Percentiles rank a stretch among this genome's conserved stretches.
These are phyloP conservation scores for Blastobotrys malaysiensis DNA, from an alignment of 1,139 yeast species.

Conservation along the genomic window DNA sequence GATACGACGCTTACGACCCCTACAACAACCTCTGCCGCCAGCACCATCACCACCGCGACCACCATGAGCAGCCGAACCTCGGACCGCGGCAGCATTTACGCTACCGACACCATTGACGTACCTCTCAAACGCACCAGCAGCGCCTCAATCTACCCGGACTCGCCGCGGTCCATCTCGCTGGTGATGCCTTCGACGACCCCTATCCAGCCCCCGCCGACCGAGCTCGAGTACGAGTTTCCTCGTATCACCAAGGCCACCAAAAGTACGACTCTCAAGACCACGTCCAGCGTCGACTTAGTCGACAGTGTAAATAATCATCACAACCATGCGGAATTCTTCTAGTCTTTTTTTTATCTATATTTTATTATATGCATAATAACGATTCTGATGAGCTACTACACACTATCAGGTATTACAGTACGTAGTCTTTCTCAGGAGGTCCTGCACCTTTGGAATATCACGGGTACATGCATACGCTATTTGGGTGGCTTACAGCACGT, in stretches of 20 bases:
- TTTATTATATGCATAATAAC: too few species aligned
- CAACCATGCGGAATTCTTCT: not conserved
- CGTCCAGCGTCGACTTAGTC: not conserved
- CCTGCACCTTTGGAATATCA: not conserved
- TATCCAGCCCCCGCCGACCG: constrained; percentile 10
- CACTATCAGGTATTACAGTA: too few species aligned
- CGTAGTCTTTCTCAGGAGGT: not conserved
- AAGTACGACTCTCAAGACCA: not conserved
- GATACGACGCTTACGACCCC: not conserved
- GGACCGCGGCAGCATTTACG: not conserved
- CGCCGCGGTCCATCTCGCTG: constrained; percentile 21
- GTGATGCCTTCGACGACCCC: constrained; percentile 18
- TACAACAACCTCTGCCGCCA: not conserved
- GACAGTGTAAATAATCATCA: not conserved
- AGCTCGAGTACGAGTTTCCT: constrained; percentile 21
- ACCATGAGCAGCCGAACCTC: constrained; percentile 6
- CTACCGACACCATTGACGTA: constrained; percentile 1
- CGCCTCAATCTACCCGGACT: constrained; percentile 8
- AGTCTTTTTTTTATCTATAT: not conserved
- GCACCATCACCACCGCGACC: constrained; percentile 6
- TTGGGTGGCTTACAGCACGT: too few species aligned
- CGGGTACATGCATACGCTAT: not conserved
- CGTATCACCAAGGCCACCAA: not conserved
- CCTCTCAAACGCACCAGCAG: constrained; percentile 2
- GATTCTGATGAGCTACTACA: too few species aligned